Evolutionary conservation across 1,284 basidiomycete species (phyloP), one percentile per base, ranked within the genome.

Genomic region (Fomitopsis schrenkii): DNA sequence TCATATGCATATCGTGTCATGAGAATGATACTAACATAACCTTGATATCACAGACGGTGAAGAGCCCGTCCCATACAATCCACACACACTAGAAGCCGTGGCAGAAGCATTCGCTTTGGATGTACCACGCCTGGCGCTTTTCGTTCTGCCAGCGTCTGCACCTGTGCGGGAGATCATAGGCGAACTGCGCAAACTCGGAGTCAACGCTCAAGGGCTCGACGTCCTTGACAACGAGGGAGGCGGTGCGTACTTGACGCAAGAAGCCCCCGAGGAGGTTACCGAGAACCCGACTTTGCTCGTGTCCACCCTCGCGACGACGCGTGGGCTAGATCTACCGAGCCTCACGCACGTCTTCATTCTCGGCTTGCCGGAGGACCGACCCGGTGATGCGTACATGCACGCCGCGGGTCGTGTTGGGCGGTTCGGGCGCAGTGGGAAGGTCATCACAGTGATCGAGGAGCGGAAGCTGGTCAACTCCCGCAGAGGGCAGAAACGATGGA

Each of bases 371-470:
- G 81, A 83, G 59, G 81, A 79, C 41, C 79, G 75, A 30, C 74
- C 63, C 76, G 69, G 83, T 15, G 87, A 89, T 68, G 77, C 76
- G 54, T 93, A 92, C 70, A 68, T 87, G 64, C 90, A 93, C 67
- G 74, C 87, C 59, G 84, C 87, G 2, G 91, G 90, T n/a, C 84
- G 91, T 15, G 87, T 88, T 7, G 89, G 90, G 15, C 81, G 90
- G 58, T 89, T 90, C 70, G 86, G 87, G 48, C 76, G 81, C 56
- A 75, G 72, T 42, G 87, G 88, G 19, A 84, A 83, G 70, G 87
- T 90, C 59, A 76, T 92, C 57, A 84, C 78, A 36, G 75, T 91
- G 28, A 69, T 90, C 44, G 78, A 81, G 57, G 75, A 76, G 60
- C 71, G 63, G 58, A 63, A 66, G 45, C 74, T 73, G 44, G 66